Evolutionary conservation across 2,329 filamentous ascomycete species (phyloP), one percentile per base, ranked within the genome.

Genomic region (Fonsecaea pedrosoi): DNA sequence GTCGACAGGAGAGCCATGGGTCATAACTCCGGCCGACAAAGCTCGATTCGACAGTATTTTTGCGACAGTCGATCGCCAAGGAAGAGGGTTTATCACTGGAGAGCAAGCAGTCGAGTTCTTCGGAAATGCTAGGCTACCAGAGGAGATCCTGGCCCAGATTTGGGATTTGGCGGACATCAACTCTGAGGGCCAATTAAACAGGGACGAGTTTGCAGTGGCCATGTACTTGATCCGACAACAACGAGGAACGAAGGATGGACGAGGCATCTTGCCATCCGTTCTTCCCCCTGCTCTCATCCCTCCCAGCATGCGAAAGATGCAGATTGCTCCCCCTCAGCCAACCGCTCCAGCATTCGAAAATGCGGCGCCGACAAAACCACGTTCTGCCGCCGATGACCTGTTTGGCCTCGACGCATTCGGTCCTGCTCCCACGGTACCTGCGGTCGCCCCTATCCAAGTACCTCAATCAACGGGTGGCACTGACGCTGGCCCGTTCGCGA

Each of bases 141-240:
- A 98, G 76, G 94, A 97, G 74, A 88, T 87, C 9, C 83, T 99
- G 61, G 95, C 95, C 35, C 92, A 96, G 74, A 96, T 99, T 70
- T 99, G 95, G 95, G 95, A 99, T 77, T 86, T 99, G 35, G 90
- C 95, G 13, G 95, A 99, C 79, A 92, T 97, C 78, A 92, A 92
- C 75, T 95, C 92, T 7, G 91, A 94, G 72, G 95, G 95, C 10
- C 89, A 90, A 65, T 82, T 99, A 64, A 93, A 86, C 55, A 88
- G 87, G 73, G 95, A 99, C 72, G 94, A 97, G 74, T 99, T 99
- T 76, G 93, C 95, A 0, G 93, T 99, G 55, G 94, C 95, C 61
- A 97, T 99, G 94, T 96, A 96, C 76, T 84, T 99, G 59, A 97
- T 99, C 73, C 88, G 94, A 68, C 92, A 96, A 77, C 94, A 97